phyloP scores from a whole-genome alignment of 495 filamentous ascomycete genomes.

The Talaromyces ruber region DNA sequence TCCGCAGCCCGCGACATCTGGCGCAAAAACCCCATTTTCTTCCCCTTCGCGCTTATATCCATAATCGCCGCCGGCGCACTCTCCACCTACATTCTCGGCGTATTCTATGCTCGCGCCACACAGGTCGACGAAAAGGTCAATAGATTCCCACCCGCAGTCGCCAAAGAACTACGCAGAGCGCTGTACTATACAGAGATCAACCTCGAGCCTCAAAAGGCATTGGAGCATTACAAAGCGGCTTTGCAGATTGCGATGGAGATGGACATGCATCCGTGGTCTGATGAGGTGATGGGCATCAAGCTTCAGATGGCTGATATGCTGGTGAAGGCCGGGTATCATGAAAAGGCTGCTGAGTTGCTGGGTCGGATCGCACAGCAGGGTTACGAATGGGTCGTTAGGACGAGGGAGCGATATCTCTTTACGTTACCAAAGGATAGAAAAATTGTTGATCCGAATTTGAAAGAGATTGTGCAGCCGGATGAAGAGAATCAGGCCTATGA shows the following conservation, averaged over 20 bases:
- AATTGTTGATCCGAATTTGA: neutral
- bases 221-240: constrained; percentile 75
- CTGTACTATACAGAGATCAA: constrained; percentile 77
- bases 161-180: constrained; percentile 71
- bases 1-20: constrained; percentile 35
- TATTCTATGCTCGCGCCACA: constrained; percentile 52
- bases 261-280: constrained; percentile 76
- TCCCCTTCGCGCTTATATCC: constrained; percentile 40
- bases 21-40: constrained; percentile 38
- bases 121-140: constrained; percentile 58
- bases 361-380: constrained; percentile 49
- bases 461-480: neutral
- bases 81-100: constrained; percentile 28
- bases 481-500: constrained; percentile 13
- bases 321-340: constrained; percentile 59
- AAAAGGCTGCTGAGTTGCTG: constrained; percentile 62
- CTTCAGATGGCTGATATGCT: constrained; percentile 70
- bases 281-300: constrained; percentile 85
- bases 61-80: constrained; percentile 28
- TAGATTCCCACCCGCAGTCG: constrained; percentile 72
- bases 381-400: constrained; percentile 54
- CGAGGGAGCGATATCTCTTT: constrained; percentile 42
- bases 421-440: neutral
- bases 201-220: constrained; percentile 59
- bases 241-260: constrained; percentile 59